Evolutionary conservation across 768 basidiomycete genomes (phyloP), one percentile per base, ranked within the genome.

Genomic region (Peribolospora kevripleyi): DNA sequence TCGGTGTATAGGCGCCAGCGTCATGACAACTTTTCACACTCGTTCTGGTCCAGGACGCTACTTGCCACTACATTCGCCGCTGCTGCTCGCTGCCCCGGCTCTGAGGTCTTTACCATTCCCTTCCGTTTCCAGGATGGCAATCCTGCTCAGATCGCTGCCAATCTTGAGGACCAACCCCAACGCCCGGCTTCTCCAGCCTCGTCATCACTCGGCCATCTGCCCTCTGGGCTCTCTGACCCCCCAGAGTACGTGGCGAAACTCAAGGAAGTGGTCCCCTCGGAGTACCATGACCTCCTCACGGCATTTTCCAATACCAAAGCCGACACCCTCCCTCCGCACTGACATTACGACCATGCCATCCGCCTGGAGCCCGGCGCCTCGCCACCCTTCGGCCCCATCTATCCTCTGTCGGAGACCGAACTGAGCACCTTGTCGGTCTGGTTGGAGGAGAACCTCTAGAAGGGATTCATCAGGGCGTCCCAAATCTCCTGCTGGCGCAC

Each of bases 281-380:
- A 57, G 61, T 71, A 61, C 58, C 65, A 54, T 57, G 55, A 65
- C 9, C 69, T 60, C 48, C 57, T 61, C 48, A 62, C 59, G 14
- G 64, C n/a, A n/a, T n/a, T 75, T 54, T 58, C 56, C 3, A 55
- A 62, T 2, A 45, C 47, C 4, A 55, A 64, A 8, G 64, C 65
- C 6, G 59, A 67, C 14, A 61, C 61, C 13, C 66, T 72, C 1
- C 68, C 70, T 4, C 62, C 60, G 11, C 71, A 71, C 54, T 58
- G 63, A 1, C 58, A 60, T 0, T 71, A 68, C 62, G 70, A 73
- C 53, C 62, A 66, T 25, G 58, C 60, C 3, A 71, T 71, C 52
- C 60, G 70, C 36, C 58, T 70, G 2, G 64, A 65, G 13, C 60
- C 64, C 2, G 67, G 61, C 42, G 59, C 58, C 11, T 55, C 59